A percentile compares a stretch with the other conserved stretches of the same genome.
Conservation (phyloP, 2,329 filamentous ascomycete genomes). For the Thielaviopsis populi region DNA sequence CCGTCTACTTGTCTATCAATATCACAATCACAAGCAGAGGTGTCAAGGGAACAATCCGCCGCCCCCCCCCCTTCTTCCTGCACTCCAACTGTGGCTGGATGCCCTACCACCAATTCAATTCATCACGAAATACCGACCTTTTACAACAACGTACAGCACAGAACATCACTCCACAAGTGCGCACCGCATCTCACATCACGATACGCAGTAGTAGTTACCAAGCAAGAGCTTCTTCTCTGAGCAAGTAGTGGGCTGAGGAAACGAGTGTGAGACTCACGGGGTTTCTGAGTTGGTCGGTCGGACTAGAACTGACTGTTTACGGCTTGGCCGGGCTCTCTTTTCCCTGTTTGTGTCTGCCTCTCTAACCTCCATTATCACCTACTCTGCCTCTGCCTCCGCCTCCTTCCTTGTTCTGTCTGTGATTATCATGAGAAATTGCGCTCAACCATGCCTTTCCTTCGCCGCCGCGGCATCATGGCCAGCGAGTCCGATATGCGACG, state of each 20-base stretch:
- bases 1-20: not conserved
- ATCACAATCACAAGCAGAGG: not conserved
- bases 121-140: not conserved
- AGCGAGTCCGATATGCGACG: conserved; percentile 45
- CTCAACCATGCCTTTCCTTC: conserved; percentile 43
- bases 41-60: not conserved
- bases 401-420: conserved; percentile 17
- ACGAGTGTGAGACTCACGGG: not conserved
- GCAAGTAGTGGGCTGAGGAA: not conserved
- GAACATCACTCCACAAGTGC: not conserved
- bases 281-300: not conserved
- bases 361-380: not conserved
- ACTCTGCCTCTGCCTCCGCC: not conserved
- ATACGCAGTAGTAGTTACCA: not conserved
- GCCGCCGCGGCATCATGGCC: conserved; percentile 44
- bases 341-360: not conserved
- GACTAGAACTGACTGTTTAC: conserved; percentile 1
- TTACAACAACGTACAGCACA: not conserved
- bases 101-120: not conserved
- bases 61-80: not conserved
- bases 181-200: not conserved
- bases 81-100: not conserved
- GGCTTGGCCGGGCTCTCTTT: conserved; percentile 10
- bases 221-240: not conserved
- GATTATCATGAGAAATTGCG: conserved; percentile 26